Evolutionary conservation across 768 basidiomycete genomes (phyloP).

Genomic region (Suillus subluteus): DNA sequence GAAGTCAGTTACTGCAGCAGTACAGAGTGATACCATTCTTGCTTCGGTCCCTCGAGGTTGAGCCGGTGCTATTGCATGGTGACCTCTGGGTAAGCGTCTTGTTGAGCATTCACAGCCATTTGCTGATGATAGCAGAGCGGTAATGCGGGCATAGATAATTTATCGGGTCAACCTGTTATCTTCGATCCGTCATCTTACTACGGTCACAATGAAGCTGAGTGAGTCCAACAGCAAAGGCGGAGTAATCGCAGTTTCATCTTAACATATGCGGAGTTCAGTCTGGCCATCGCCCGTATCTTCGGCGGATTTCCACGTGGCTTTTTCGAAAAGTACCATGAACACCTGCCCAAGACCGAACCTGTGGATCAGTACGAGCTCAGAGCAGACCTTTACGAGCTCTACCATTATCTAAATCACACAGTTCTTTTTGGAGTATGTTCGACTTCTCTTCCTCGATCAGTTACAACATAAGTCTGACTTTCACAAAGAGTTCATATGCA

Average conservation of each 20-base stretch:
- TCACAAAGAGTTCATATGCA: slow-evolving; percentile 51
- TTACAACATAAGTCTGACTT: not conserved
- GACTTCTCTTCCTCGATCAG: not conserved
- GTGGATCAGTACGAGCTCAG: slow-evolving; percentile 65
- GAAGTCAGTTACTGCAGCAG: not conserved
- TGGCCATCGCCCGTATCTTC: slow-evolving; percentile 80
- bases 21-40: slow-evolving; percentile 74
- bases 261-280: slow-evolving; percentile 41
- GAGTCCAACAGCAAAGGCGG: slow-evolving; percentile 28
- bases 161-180: slow-evolving; percentile 62
- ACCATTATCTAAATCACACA: slow-evolving; percentile 84
- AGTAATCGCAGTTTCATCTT: not conserved
- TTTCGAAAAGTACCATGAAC: slow-evolving; percentile 64
- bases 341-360: slow-evolving; percentile 67
- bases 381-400: slow-evolving; percentile 73
- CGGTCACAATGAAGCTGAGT: slow-evolving; percentile 86
- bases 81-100: slow-evolving; percentile 68
- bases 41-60: slow-evolving; percentile 56
- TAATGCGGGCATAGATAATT: slow-evolving; percentile 64
- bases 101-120: slow-evolving; percentile 11
- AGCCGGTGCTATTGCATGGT: slow-evolving; percentile 76
- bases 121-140: slow-evolving; percentile 54
- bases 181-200: slow-evolving; percentile 82
- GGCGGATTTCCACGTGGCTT: slow-evolving; percentile 72
- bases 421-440: slow-evolving; percentile 72